Evolutionary conservation across 768 basidiomycete genomes (phyloP).

Genomic region (Imleria badia): DNA sequence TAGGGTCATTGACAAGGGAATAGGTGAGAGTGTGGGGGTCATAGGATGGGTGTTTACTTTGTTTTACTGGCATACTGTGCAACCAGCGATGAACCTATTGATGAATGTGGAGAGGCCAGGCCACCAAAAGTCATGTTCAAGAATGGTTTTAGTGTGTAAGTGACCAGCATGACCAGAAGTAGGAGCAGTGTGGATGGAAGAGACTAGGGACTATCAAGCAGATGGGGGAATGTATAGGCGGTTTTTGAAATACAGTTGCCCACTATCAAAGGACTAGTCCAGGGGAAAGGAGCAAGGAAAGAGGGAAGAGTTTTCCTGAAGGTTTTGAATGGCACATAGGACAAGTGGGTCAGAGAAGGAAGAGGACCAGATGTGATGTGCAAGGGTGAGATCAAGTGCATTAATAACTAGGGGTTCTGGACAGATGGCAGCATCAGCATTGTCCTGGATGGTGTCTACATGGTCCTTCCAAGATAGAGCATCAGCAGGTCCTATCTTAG

Average conservation of each 20-base stretch:
- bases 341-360: background rate
- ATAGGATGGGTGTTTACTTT: too few relatives aligned
- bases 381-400: background rate
- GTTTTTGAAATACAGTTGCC: background rate
- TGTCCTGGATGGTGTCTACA: background rate
- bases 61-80: too few relatives aligned
- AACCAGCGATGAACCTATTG: too few relatives aligned
- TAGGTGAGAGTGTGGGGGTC: too few relatives aligned
- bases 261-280: background rate
- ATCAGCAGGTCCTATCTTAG: background rate
- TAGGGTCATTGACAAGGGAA: background rate
- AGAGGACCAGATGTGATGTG: background rate
- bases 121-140: background rate
- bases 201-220: fast-evolving
- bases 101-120: too few relatives aligned
- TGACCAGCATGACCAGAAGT: too few relatives aligned
- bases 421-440: background rate
- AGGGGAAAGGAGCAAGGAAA: background rate
- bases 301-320: background rate
- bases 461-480: background rate
- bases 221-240: background rate
- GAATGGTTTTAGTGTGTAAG: background rate
- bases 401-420: background rate
- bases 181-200: too few relatives aligned
- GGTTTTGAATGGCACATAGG: background rate